Evolutionary conservation across 495 filamentous ascomycete species (phyloP).

Genomic region (Physcia stellaris): DNA sequence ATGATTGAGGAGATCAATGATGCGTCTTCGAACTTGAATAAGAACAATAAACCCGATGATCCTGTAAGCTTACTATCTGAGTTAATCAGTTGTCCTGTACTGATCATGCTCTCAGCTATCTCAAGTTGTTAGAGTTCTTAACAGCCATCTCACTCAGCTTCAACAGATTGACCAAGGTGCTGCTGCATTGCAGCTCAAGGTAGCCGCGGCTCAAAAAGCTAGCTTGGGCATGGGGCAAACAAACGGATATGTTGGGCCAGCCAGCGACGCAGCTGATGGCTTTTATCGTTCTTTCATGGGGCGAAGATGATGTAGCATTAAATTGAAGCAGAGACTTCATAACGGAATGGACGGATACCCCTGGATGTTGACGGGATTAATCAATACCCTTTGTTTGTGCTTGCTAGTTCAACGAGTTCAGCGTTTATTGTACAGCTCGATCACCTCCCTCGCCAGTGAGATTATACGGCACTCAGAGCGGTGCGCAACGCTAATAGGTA

Average conservation of each 20-base stretch:
- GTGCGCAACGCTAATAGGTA: too few relatives aligned
- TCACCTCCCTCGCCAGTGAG: too few relatives aligned
- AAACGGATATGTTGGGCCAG: conserved; percentile 41
- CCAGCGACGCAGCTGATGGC: conserved; percentile 56
- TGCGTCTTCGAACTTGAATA: conserved; percentile 68
- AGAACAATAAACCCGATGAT: conserved; percentile 79
- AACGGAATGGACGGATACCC: too few relatives aligned
- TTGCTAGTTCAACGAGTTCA: too few relatives aligned
- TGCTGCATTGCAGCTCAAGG: conserved; percentile 63
- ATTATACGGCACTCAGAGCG: too few relatives aligned
- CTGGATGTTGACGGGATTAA: too few relatives aligned
- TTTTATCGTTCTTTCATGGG: conserved; percentile 72
- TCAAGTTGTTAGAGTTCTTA: conserved; percentile 86
- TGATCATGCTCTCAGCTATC: conserved; percentile 46
- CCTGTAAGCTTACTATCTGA: conserved; percentile 48
- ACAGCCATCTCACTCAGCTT: conserved; percentile 75
- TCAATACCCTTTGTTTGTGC: too few relatives aligned
- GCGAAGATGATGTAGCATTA: conserved; percentile 42
- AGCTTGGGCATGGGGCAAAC: conserved; percentile 50
- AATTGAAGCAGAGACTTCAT: too few relatives aligned
- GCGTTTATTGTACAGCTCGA: too few relatives aligned
- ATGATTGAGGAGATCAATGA: conserved; percentile 98
- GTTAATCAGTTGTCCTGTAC: conserved; percentile 1
- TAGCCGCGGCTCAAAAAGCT: conserved; percentile 62
- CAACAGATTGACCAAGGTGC: conserved; percentile 85